Evolutionary conservation across 352 stramenopile genomes (phyloP).

Genomic region (Elongisporangium undulatum): DNA sequence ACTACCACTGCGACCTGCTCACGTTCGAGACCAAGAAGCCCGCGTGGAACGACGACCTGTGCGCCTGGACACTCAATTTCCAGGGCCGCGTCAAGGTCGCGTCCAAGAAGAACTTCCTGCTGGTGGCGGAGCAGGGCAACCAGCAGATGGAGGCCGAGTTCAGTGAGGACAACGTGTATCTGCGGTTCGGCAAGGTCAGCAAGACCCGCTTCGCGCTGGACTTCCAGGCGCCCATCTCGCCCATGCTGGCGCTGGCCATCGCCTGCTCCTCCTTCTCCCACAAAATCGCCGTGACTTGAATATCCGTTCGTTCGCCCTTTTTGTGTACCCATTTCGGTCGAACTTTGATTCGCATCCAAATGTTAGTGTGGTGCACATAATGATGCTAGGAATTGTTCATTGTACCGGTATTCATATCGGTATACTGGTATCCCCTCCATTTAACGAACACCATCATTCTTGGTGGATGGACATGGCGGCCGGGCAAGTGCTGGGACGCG

Average conservation of each 20-base stretch:
- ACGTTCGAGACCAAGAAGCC: conserved; percentile 82
- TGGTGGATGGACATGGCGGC: not conserved
- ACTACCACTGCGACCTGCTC: conserved; percentile 73
- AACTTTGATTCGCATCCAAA: not conserved
- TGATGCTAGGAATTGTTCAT: no score
- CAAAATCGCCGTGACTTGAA: conserved; percentile 82
- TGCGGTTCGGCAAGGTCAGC: conserved; percentile 83
- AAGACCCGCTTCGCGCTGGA: conserved; percentile 82
- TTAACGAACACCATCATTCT: not conserved
- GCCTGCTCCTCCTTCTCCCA: conserved; percentile 81
- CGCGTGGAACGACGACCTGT: conserved; percentile 76
- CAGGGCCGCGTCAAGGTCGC: conserved; percentile 83
- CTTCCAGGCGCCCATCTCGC: conserved; percentile 63
- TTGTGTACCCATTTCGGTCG: not conserved
- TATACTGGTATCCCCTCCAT: no score
- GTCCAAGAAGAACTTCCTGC: conserved; percentile 92
- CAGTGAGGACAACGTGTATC: conserved; percentile 34
- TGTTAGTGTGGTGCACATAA: not conserved
- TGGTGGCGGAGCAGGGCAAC: conserved; percentile 54
- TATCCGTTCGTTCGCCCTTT: no score
- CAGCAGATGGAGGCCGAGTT: conserved; percentile 49
- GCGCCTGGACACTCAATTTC: conserved; percentile 89
- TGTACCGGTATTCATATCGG: no score
- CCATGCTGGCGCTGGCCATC: conserved; percentile 78
- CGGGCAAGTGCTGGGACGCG: not conserved